Percentiles rank a stretch among this genome's conserved stretches.
Evolutionary conservation across 768 basidiomycete genomes (phyloP).

Genomic region (Dentipellis sp.): DNA sequence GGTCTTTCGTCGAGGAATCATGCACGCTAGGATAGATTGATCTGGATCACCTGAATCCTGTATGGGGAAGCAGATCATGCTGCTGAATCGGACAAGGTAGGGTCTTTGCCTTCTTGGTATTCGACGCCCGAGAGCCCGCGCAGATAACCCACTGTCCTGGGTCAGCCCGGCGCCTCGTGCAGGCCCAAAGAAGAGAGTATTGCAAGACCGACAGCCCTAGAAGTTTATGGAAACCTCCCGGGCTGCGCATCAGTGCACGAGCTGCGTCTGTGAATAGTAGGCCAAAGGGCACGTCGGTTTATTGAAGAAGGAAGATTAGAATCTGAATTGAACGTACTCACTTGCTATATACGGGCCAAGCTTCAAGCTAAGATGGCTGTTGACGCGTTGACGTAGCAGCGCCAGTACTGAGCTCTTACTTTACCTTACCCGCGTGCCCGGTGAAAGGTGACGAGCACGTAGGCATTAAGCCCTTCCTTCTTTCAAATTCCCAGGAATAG

Average conservation of each 20-base stretch:
- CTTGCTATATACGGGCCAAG: constrained; percentile 3
- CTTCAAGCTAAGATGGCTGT: background rate
- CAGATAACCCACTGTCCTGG: background rate
- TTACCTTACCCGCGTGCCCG: background rate
- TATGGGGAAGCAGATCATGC: background rate
- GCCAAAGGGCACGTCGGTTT: too few relatives aligned
- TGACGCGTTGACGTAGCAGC: background rate
- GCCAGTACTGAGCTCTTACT: background rate
- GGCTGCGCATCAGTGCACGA: too few relatives aligned
- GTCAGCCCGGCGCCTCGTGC: background rate
- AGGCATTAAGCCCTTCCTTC: background rate
- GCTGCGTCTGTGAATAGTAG: too few relatives aligned
- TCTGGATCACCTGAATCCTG: background rate
- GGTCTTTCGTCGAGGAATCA: background rate
- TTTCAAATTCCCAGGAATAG: background rate
- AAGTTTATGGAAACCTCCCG: too few relatives aligned
- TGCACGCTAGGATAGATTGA: background rate
- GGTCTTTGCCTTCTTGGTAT: background rate
- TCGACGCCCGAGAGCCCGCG: background rate
- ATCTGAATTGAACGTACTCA: background rate
- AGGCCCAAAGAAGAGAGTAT: background rate
- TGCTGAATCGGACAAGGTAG: background rate
- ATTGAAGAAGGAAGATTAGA: too few relatives aligned
- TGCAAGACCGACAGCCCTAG: too few relatives aligned
- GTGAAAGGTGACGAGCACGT: background rate